Percentiles rank a stretch among this genome's conserved stretches.
phyloP scores from a whole-genome alignment of 805 yeast species.

The Candida manassasensis region DNA sequence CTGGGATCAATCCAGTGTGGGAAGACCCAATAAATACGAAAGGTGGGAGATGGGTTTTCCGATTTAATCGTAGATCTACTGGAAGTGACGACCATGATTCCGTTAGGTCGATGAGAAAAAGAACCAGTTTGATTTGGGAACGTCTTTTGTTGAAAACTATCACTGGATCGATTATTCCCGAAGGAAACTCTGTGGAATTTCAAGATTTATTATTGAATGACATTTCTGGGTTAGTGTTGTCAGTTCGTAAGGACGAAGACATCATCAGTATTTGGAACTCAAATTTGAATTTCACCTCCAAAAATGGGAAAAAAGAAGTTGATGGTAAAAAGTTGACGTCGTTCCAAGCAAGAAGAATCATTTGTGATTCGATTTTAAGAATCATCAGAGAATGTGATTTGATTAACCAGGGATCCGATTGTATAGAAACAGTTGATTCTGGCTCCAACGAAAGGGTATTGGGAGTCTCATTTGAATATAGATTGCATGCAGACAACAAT shows the following conservation, averaged over 20 bases:
- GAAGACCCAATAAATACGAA: constrained; percentile 56
- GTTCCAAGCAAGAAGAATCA: constrained; percentile 41
- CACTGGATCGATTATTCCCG: constrained; percentile 47
- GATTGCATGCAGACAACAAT: constrained; percentile 39
- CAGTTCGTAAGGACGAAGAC: constrained; percentile 56
- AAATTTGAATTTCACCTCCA: constrained; percentile 33
- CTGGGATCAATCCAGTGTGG: constrained; percentile 63
- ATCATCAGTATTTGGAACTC: constrained; percentile 61
- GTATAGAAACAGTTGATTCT: constrained; percentile 26
- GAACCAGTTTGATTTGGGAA: constrained; percentile 50
- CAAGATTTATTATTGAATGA: constrained; percentile 42
- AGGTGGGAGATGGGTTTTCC: constrained; percentile 63
- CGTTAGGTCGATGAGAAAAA: constrained; percentile 22
- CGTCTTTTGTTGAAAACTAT: constrained; percentile 47
- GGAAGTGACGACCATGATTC: constrained; percentile 10
- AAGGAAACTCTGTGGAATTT: constrained; percentile 25
- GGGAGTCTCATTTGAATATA: constrained; percentile 44
- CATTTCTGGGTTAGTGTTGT: constrained; percentile 56
- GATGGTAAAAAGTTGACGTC: constrained; percentile 31
- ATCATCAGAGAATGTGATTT: constrained; percentile 46
- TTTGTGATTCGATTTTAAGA: constrained; percentile 43
- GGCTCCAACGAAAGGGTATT: constrained; percentile 38
- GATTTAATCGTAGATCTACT: constrained; percentile 36
- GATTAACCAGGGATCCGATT: constrained; percentile 33
- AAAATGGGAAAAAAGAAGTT: constrained; percentile 16